Base-by-base conservation (phyloP, 2,329 filamentous ascomycete genomes). In the Sordariomycetes sp. region DNA sequence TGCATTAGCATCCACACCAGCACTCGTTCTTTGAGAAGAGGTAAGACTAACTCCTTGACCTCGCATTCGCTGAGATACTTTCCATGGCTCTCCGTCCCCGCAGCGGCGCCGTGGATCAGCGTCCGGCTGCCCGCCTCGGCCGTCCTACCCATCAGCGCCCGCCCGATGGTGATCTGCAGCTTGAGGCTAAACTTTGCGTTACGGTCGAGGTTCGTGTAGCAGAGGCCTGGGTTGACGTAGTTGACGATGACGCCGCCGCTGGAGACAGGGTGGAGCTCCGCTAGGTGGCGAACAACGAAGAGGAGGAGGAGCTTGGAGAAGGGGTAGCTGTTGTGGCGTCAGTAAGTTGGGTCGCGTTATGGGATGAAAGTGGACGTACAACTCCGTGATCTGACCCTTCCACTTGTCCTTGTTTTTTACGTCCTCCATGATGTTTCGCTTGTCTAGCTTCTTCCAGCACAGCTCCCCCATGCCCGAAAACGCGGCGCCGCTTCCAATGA, bases 111-210 rank as follows among this genome's bases (percentile, higher is more conserved):
- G 18, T 50, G 48, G 4, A 67, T 51, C 23, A 65, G 43, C 8
- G 60, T 68, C 10, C 70, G 56, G 37, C 57, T 61, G 3, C 70
- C 69, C 5, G 58, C 55, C 48, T 73, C 70, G 0, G 62, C 33
- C 6, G 26, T 25, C 5, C 15, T n/a, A 18, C 26, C 25, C 8
- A 20, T 39, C 15, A 33, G 33, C 5, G 23, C 15, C 28, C 25
- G 23, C 31, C 28, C 30, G 23, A 29, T 18, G 12, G 12, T 17
- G 23, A 21, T 26, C 8, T 20, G n/a, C 14, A 30, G 8, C 21
- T 24, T 24, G 21, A 24, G 21, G 21, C 21, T n/a, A n/a, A 24
- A 24, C 8, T 8, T n/a, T 8, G 12, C 21, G 19, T 33, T 18
- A 21, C 18, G n/a, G n/a, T 12, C 24, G n/a, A 37, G 31, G 14